A percentile compares a stretch with the other conserved stretches of the same genome.
Evolutionary conservation across 2,329 filamentous ascomycete species (phyloP).

Genomic region (Hymenoscyphus albidus): DNA sequence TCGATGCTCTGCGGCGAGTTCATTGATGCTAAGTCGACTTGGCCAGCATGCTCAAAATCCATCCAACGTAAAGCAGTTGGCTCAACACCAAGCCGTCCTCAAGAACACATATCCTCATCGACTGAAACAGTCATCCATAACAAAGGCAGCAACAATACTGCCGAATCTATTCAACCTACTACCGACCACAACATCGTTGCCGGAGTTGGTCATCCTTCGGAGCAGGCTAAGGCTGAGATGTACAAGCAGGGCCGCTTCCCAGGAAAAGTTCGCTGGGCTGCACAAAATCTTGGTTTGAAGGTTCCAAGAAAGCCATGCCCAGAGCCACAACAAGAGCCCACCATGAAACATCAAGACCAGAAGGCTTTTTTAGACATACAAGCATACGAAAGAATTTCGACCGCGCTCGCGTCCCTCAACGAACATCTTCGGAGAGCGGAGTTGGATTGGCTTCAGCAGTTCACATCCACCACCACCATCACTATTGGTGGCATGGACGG

Average conservation of each 20-base stretch:
- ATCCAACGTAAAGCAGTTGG: slow-evolving; percentile 18
- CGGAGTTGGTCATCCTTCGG: not conserved
- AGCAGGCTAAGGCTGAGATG: not conserved
- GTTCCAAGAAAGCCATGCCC: not conserved
- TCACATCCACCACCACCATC: slow-evolving; percentile 1
- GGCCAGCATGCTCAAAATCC: not conserved
- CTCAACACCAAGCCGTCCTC: slow-evolving; percentile 14
- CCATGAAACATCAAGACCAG: not conserved
- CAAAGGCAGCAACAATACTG: not conserved
- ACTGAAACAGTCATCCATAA: slow-evolving; percentile 39
- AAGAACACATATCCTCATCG: slow-evolving; percentile 35
- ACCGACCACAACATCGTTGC: not conserved
- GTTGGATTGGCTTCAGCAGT: not conserved
- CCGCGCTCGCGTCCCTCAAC: slow-evolving; percentile 37
- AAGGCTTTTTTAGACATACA: slow-evolving; percentile 40
- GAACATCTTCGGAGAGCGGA: not conserved
- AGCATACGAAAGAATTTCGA: slow-evolving; percentile 29
- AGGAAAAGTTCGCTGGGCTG: not conserved
- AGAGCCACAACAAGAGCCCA: not conserved
- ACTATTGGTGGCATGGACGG: not conserved
- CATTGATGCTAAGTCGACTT: not conserved
- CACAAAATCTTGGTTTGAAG: not conserved
- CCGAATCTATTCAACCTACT: not conserved
- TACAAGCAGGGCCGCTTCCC: not conserved
- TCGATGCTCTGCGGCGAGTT: slow-evolving; percentile 14